These are phyloP conservation scores for Olyra latifolia DNA, from an alignment of 176 grass and related monocot genomes.

Conservation along the genomic window DNA sequence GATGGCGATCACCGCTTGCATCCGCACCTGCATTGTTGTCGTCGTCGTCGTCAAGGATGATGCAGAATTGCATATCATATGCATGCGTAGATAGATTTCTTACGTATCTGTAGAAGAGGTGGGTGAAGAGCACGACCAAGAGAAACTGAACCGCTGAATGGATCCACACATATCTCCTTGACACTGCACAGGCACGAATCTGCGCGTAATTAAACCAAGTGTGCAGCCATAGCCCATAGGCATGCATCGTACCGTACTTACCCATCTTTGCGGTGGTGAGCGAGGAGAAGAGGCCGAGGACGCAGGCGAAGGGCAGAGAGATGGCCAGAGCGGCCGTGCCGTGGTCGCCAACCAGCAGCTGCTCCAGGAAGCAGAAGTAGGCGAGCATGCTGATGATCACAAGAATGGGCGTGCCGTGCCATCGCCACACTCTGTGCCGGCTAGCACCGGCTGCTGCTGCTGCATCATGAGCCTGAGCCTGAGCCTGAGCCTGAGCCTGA, in stretches of 20 bases:
- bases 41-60: too few species aligned
- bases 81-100: background rate
- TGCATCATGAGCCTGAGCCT: too few species aligned
- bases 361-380: conserved; percentile 82
- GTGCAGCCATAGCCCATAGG: too few species aligned
- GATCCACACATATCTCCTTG: conserved; percentile 37
- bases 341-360: conserved; percentile 57
- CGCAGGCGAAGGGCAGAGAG: conserved; percentile 41
- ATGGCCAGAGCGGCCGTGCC: conserved; percentile 44
- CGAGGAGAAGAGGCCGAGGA: conserved; percentile 51
- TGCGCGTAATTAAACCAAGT: too few species aligned
- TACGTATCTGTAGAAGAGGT: conserved; percentile 57
- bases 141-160: conserved; percentile 50
- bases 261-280: conserved; percentile 38
- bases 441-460: background rate
- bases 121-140: conserved; percentile 50
- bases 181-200: conserved; percentile 1
- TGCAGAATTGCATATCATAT: too few species aligned
- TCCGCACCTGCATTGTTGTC: conserved; percentile 1
- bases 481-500: background rate
- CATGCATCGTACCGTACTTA: too few species aligned
- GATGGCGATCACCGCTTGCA: conserved; percentile 53
- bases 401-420: conserved; percentile 44
- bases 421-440: conserved; percentile 27
- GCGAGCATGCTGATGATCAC: conserved; percentile 59